Evolutionary conservation across 2,329 filamentous ascomycete genomes (phyloP), one percentile per base, ranked within the genome.

Genomic region (Fusarium subglutinans): DNA sequence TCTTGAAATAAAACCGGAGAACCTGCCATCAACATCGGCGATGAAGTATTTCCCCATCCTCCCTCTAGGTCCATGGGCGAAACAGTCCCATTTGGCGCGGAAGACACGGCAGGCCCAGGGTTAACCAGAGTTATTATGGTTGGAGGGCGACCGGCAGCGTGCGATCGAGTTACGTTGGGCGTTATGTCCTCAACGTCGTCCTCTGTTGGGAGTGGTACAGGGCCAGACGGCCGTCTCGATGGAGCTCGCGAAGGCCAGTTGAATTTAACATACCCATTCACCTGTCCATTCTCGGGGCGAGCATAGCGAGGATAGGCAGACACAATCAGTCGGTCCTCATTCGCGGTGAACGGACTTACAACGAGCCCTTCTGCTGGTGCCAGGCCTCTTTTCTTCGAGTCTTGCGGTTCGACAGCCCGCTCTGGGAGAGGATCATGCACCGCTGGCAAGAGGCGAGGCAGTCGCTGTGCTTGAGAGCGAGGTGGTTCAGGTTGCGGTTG

Each of bases 221-320:
- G 45, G 15, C 47, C 60, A 26, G 73, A 63, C 12, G 68, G 71
- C 26, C 74, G 72, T 37, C 64, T 64, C 15, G 74, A 70, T 22
- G 61, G 61, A 53, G 45, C 69, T 69, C 48, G 76, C 57, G 67
- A 70, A n/a, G 79, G 79, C 82, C 82, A 83, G 55, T 80, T 77
- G 53, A 83, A 82, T 60, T 83, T 83, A 64, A 83, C 78, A 67
- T 83, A 83, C 5, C 82, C 81, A 55, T 83, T 83, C 38, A 83
- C 80, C 48, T 77, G 77, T 22, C 82, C 82, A 45, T 81, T 79
- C 6, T 71, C 41, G 3, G 82, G 82, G 11, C 81, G 79, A 45
- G 48, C 17, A 60, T 80, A 83, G 5, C 74, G 79, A 48, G 76
- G 79, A 8, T 55, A 35, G 9, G 54, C 37, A 3, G 67, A 70